Conservation (phyloP, 129 eudicot species). For the Cynara cardunculus region DNA sequence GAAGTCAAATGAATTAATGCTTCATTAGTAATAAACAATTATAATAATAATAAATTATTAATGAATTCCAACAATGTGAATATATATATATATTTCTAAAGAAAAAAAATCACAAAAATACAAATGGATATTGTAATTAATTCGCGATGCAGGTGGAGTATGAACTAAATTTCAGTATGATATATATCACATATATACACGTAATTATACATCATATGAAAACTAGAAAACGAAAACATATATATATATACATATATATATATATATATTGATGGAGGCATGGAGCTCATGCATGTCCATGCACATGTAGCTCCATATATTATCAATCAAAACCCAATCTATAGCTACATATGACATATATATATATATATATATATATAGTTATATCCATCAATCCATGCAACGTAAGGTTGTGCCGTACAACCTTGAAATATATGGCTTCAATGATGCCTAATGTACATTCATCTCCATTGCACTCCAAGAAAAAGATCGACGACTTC, state of each 20-base stretch:
- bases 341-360: not conserved
- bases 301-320: slow-evolving; percentile 19
- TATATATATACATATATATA: too few species aligned
- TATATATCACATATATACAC: not conserved
- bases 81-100: not conserved
- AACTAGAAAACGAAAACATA: not conserved
- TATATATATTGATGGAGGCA: not conserved
- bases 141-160: not conserved
- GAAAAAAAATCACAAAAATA: not conserved
- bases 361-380: not conserved
- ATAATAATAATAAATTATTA: not conserved
- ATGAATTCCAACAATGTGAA: not conserved
- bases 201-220: not conserved
- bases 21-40: not conserved
- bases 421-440: slow-evolving; percentile 6
- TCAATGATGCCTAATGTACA: not conserved
- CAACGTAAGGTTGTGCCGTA: slow-evolving; percentile 10
- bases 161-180: not conserved
- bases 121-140: not conserved
- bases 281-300: slow-evolving; percentile 17
- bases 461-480: slow-evolving; percentile 8
- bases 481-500: not conserved
- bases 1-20: slow-evolving; percentile 11
- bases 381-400: slow-evolving; percentile 10
- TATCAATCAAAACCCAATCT: not conserved